Conservation (phyloP, 495 filamentous ascomycete genomes). For the Talaromyces adpressus region DNA sequence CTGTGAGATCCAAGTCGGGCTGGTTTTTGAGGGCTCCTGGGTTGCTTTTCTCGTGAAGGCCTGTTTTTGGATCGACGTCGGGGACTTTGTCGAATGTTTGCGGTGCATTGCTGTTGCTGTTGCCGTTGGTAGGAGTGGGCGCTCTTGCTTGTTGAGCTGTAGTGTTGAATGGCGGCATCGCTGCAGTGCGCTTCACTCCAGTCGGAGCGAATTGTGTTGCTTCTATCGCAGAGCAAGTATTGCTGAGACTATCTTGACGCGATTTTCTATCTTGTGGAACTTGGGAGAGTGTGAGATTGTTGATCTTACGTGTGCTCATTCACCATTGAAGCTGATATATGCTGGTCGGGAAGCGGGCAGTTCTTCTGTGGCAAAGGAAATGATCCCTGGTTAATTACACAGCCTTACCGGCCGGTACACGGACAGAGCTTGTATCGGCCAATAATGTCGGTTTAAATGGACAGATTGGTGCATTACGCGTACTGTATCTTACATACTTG, state of each 20-base stretch:
- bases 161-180: not conserved
- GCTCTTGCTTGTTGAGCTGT: not conserved
- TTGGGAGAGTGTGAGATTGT: not conserved
- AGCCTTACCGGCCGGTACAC: not conserved
- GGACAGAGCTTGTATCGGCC: not conserved
- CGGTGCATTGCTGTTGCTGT: not conserved
- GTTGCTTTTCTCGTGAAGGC: not conserved
- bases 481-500: not conserved
- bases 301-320: not conserved
- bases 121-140: not conserved
- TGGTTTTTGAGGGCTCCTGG: not conserved
- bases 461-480: no score
- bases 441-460: not conserved
- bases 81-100: slow-evolving; percentile 8
- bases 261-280: not conserved
- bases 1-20: not conserved
- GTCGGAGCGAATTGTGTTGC: not conserved
- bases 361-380: not conserved
- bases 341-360: not conserved
- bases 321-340: not conserved
- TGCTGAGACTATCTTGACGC: not conserved
- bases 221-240: not conserved
- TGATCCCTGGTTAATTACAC: not conserved
- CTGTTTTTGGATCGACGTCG: slow-evolving; percentile 1
- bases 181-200: not conserved